phyloP scores from a whole-genome alignment of 176 grass and related monocot species.

The Urochloa ruziziensis region DNA sequence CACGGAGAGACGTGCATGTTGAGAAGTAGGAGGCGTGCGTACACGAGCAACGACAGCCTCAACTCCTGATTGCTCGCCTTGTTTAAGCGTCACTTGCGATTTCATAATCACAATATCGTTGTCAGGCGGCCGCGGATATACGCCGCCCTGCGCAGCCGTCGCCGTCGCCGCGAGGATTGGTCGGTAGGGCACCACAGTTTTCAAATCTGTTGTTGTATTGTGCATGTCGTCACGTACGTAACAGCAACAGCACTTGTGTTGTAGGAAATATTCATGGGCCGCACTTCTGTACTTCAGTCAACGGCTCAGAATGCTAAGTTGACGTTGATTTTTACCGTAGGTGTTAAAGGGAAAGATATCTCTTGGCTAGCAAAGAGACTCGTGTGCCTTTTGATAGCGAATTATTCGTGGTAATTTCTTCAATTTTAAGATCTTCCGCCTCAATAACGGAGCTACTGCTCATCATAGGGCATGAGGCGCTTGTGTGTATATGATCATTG shows the following conservation, averaged over 20 bases:
- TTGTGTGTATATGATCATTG: too few species aligned
- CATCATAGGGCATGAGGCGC: too few species aligned
- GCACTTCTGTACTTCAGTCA: too few species aligned
- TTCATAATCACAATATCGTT: too few species aligned
- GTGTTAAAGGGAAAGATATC: too few species aligned
- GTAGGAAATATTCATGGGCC: not conserved
- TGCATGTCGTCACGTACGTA: not conserved
- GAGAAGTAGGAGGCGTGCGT: conserved; percentile 13
- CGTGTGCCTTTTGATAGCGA: too few species aligned
- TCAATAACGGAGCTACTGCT: too few species aligned
- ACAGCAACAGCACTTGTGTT: not conserved
- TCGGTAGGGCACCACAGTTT: not conserved
- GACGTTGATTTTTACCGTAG: too few species aligned
- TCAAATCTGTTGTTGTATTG: not conserved
- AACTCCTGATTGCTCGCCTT: not conserved
- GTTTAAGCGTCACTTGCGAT: not conserved
- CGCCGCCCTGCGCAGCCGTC: not conserved
- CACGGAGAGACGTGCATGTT: conserved; percentile 1
- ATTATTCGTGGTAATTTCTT: too few species aligned
- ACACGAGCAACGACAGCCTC: not conserved
- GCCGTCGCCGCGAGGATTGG: not conserved
- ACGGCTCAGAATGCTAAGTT: too few species aligned
- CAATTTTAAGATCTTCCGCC: too few species aligned
- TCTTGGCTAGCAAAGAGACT: too few species aligned
- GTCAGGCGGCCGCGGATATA: not conserved